Evolutionary conservation across 306 rosid species (phyloP), one percentile per base, ranked within the genome.

Genomic region (Inga laurina): DNA sequence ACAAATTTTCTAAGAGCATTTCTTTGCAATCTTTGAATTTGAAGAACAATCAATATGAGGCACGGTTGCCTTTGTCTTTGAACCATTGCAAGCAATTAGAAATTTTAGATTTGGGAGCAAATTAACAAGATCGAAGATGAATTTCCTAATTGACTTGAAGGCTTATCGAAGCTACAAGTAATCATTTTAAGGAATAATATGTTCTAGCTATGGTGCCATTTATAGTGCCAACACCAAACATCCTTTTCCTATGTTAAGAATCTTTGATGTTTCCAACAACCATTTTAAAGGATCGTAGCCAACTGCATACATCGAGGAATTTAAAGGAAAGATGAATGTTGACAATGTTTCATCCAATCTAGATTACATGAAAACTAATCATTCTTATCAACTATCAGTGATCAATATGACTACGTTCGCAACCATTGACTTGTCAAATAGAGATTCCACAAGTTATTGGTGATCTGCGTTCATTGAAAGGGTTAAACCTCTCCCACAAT

Each of bases 21-120:
- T 3, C 1, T 2, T 37, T 87, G 32, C 56, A 72, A 45, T 64
- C 48, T 32, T 62, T 87, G 24, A 68, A 76, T 19, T 27, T 88
- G 2, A 76, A 72, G 24, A 62, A 65, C 45, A 88, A 87, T n/a
- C 83, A 82, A 37, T 16, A 81, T 34, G 75, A 83, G 81, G 88
- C 88, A 37, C 44, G 66, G 15, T 37, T 86, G 24, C 89, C 91
- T 32, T n/a, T 0, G 0, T 41, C 79, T 19, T 61, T 84, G 62
- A 14, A 24, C 10, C 39, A 82, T 7, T 86, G 88, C 41, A 8
- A 15, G 13, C 5, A 37, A 2, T 37, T 86, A 19, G 49, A 73
- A 76, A 39, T 88, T 72, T n/a, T 88, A 1, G 82, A 88, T 56
- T 15, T 88, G 32, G 91, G 89, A 22, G 74, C 72, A 11, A 88